Percentiles rank a stretch among this genome's conserved stretches.
phyloP scores from a whole-genome alignment of 176 grass and related monocot genomes.

The Pontederia paniculata region DNA sequence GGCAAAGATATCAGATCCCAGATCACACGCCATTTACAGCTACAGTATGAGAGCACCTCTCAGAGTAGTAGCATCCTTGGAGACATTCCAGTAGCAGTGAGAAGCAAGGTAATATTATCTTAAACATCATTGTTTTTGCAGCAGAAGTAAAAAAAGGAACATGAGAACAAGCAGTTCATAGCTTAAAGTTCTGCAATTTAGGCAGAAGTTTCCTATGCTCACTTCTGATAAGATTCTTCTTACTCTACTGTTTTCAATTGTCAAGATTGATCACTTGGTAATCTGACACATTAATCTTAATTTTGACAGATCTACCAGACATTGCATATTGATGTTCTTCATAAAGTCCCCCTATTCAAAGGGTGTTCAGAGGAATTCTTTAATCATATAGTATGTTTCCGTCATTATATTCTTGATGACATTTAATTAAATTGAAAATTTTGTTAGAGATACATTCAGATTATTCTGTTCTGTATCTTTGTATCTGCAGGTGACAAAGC shows the following conservation, averaged over 20 bases:
- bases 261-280: not conserved
- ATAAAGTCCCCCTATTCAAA: constrained; percentile 51
- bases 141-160: not conserved
- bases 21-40: constrained; percentile 27
- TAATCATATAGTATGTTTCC: constrained; percentile 55
- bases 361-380: constrained; percentile 89
- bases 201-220: no score
- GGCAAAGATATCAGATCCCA: constrained; percentile 54
- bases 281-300: not conserved
- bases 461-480: not conserved
- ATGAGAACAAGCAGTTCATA: no score
- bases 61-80: constrained; percentile 20
- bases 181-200: no score
- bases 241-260: not conserved
- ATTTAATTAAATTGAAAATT: not conserved
- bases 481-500: constrained; percentile 53
- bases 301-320: constrained; percentile 12
- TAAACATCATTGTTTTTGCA: not conserved
- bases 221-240: no score
- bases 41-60: constrained; percentile 12
- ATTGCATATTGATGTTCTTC: constrained; percentile 53
- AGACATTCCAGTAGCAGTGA: constrained; percentile 52
- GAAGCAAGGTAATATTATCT: constrained; percentile 44
- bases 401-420: not conserved
- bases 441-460: not conserved